phyloP scores from a whole-genome alignment of 2,329 filamentous ascomycete genomes.

The Fusarium incarnatum region DNA sequence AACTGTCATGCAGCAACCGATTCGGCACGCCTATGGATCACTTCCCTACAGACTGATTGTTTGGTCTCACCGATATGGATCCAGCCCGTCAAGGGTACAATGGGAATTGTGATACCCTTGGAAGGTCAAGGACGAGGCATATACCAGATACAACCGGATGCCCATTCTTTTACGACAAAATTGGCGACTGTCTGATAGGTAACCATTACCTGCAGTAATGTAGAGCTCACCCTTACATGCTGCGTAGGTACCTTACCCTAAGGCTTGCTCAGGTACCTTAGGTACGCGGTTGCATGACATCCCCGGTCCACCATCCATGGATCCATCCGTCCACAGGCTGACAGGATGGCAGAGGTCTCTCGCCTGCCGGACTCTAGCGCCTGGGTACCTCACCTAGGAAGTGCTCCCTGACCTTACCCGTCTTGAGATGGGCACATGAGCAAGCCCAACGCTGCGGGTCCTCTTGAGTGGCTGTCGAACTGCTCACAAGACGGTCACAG shows the following conservation, averaged over 20 bases:
- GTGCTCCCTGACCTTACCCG: conserved; percentile 46
- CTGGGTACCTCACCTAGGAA: conserved; percentile 27
- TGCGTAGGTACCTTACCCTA: conserved; percentile 18
- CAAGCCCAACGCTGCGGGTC: conserved; percentile 57
- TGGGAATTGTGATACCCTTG: not conserved
- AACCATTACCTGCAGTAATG: conserved; percentile 3
- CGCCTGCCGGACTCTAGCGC: conserved; percentile 27
- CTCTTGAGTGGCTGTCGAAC: conserved; percentile 34
- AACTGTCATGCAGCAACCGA: conserved; percentile 2
- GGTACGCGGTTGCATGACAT: conserved; percentile 11
- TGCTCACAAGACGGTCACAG: conserved; percentile 39
- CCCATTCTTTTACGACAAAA: not conserved
- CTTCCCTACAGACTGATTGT: not conserved
- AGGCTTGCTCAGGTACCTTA: not conserved
- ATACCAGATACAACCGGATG: not conserved
- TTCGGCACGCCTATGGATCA: not conserved
- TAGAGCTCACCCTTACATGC: not conserved
- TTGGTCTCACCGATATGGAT: conserved; percentile 8
- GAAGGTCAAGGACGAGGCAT: conserved; percentile 11
- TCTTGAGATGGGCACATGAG: conserved; percentile 62
- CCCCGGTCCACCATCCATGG: not conserved
- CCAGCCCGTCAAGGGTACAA: not conserved
- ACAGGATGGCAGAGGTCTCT: conserved; percentile 16
- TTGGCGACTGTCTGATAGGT: not conserved
- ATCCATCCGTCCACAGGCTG: not conserved